Conservation (phyloP, 164 flowering plant genomes). For the Buxus sempervirens region DNA sequence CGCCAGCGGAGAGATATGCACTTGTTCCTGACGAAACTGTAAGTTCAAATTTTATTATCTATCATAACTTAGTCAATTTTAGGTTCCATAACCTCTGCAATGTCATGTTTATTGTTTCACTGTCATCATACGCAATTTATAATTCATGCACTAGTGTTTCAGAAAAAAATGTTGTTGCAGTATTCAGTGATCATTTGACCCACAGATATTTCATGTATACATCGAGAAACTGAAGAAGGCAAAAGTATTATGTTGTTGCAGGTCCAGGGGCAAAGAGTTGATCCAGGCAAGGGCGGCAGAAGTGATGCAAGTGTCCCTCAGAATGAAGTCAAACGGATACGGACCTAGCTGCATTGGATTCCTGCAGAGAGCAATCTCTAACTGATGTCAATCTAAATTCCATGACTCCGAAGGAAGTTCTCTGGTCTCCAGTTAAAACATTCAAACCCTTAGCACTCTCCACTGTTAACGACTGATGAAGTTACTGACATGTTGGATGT, state of each 20-base stretch:
- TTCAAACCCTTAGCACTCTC: background rate
- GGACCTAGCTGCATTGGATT: slow-evolving; percentile 13
- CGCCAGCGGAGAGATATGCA: slow-evolving; percentile 88
- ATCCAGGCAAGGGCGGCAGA: slow-evolving; percentile 30
- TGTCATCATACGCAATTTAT: background rate
- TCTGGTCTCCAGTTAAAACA: background rate
- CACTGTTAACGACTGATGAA: background rate
- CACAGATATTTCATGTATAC: background rate
- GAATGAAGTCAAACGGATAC: slow-evolving; percentile 59
- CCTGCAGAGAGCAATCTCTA: background rate
- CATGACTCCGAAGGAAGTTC: background rate
- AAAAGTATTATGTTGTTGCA: slow-evolving; percentile 16
- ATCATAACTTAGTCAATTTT: background rate
- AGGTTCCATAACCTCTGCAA: background rate
- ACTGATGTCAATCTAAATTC: slow-evolving; percentile 6
- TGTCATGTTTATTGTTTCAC: background rate
- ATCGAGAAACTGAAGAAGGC: too few species aligned
- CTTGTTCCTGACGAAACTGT: slow-evolving; percentile 91
- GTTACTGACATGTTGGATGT: slow-evolving; percentile 8
- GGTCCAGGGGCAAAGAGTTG: slow-evolving; percentile 32
- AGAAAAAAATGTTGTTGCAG: too few species aligned
- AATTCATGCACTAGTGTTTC: too few species aligned
- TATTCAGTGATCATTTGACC: background rate
- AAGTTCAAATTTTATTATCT: slow-evolving; percentile 28
- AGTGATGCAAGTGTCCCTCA: slow-evolving; percentile 72